Evolutionary conservation across 225 moss, liverwort and hornwort genomes (phyloP).

Genomic region (Anthoceros angustus): DNA sequence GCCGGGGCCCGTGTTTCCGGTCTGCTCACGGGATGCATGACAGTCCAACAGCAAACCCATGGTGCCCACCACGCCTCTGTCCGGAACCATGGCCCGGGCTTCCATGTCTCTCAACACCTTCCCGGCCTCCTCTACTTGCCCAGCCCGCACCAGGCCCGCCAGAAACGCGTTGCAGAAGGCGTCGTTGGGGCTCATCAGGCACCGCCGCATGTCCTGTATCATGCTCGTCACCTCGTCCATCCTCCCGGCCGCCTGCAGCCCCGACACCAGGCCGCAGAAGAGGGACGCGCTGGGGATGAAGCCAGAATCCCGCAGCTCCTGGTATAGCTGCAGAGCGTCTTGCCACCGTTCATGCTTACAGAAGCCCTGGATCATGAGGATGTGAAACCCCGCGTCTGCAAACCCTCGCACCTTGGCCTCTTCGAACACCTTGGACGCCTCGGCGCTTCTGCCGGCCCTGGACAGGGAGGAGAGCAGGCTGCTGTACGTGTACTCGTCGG

Average conservation of each 20-base stretch:
- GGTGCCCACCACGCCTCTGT: not conserved
- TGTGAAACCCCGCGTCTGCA: not conserved
- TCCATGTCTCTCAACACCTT: not conserved
- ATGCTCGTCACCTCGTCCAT: not conserved
- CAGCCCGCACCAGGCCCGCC: not conserved
- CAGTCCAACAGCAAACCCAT: not conserved
- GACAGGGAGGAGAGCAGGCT: not conserved
- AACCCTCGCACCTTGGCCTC: not conserved
- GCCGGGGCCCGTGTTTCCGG: not conserved
- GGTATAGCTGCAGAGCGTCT: not conserved
- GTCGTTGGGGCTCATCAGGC: not conserved
- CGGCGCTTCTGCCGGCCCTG: not conserved
- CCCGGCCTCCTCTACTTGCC: not conserved
- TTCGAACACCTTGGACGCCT: not conserved
- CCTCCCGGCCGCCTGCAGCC: not conserved
- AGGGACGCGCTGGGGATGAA: not conserved
- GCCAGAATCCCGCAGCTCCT: not conserved
- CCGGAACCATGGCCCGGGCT: not conserved
- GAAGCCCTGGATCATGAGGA: conserved; percentile 1
- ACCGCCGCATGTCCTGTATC: not conserved
- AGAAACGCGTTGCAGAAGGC: not conserved
- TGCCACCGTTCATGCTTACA: not conserved
- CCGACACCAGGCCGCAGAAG: not conserved
- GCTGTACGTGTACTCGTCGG: conserved; percentile 40
- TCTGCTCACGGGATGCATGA: not conserved